Evolutionary conservation across 2,329 filamentous ascomycete genomes (phyloP).

Genomic region (Ophiosphaerella korrae): DNA sequence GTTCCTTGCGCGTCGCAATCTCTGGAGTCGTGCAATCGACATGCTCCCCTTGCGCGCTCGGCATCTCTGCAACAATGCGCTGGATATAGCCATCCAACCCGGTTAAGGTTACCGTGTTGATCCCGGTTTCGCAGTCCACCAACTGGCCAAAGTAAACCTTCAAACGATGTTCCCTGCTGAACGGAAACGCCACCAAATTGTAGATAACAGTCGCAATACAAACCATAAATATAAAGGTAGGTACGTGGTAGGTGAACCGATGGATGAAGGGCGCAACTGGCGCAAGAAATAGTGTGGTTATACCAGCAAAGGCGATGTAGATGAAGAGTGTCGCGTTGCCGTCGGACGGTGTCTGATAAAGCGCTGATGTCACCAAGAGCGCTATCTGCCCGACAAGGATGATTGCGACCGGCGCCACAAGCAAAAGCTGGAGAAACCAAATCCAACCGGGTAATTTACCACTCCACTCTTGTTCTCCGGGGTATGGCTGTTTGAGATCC

Average conservation of each 20-base stretch:
- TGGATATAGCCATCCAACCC: conserved; percentile 45
- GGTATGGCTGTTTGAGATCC: conserved; percentile 54
- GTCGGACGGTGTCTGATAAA: conserved; percentile 83
- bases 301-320: conserved; percentile 70
- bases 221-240: conserved; percentile 74
- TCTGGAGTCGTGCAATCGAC: conserved; percentile 48
- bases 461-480: conserved; percentile 85
- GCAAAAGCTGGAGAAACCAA: conserved; percentile 84
- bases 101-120: conserved; percentile 65
- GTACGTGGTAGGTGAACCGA: conserved; percentile 81
- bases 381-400: conserved; percentile 78
- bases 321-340: conserved; percentile 74
- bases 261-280: conserved; percentile 86
- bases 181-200: conserved; percentile 86
- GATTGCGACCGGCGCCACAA: conserved; percentile 78
- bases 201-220: conserved; percentile 80
- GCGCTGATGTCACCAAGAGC: conserved; percentile 71
- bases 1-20: conserved; percentile 53
- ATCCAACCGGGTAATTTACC: conserved; percentile 77
- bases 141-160: conserved; percentile 88
- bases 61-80: conserved; percentile 69
- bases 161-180: conserved; percentile 76
- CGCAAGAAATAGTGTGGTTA: conserved; percentile 73
- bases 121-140: conserved; percentile 73
- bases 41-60: conserved; percentile 68